Evolutionary conservation across 768 basidiomycete species (phyloP).

Genomic region (Termitomyces sp.): DNA sequence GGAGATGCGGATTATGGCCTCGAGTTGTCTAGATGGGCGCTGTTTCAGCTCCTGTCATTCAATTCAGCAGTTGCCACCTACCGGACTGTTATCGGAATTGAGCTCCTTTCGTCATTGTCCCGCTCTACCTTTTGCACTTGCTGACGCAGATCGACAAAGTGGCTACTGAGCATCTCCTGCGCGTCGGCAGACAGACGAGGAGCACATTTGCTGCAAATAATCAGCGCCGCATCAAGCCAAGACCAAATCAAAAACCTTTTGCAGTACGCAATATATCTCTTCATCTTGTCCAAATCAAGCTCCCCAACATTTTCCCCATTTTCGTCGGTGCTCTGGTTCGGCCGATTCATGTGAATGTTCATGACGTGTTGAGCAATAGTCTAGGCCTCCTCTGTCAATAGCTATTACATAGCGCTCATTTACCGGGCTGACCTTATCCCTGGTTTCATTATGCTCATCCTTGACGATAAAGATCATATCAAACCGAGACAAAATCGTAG

Average conservation of each 20-base stretch:
- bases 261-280: conserved; percentile 94
- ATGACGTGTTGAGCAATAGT: conserved; percentile 97
- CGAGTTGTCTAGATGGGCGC: conserved; percentile 65
- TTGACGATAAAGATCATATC: conserved; percentile 99
- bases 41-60: not conserved
- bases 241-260: conserved; percentile 61
- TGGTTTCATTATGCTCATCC: conserved; percentile 93
- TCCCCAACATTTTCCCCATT: conserved; percentile 75
- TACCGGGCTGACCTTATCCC: conserved; percentile 67
- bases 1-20: conserved; percentile 98
- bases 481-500: conserved; percentile 96
- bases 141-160: conserved; percentile 90
- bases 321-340: conserved; percentile 60
- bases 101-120: conserved; percentile 96
- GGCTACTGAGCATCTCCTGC: conserved; percentile 93
- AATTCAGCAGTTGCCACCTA: conserved; percentile 32
- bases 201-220: conserved; percentile 79
- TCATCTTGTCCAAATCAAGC: conserved; percentile 97
- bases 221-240: not conserved
- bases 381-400: conserved; percentile 34
- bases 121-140: conserved; percentile 94
- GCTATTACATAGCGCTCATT: not conserved
- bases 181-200: conserved; percentile 92
- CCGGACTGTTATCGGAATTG: conserved; percentile 98
- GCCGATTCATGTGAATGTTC: conserved; percentile 97